phyloP scores from a whole-genome alignment of 768 basidiomycete genomes.

The Suillus brevipes region DNA sequence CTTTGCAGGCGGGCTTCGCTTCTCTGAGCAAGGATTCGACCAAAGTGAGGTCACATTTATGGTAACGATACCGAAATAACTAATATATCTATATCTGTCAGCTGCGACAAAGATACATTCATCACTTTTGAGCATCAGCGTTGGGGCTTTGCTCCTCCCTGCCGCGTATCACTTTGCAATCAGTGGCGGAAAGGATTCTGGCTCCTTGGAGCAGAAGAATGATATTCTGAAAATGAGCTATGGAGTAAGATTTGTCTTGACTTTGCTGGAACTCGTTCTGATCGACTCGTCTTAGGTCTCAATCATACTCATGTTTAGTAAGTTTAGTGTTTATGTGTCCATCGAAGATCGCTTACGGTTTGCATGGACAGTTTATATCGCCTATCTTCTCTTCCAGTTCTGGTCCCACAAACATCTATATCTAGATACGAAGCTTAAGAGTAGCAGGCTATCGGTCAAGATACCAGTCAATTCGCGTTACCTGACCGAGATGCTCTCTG shows the following conservation, averaged over 20 bases:
- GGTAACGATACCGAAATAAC: neutral
- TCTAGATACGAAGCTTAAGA: constrained; percentile 47
- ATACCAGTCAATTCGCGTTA: constrained; percentile 31
- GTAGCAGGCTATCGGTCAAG: constrained; percentile 37
- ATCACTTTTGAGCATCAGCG: constrained; percentile 74
- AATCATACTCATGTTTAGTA: constrained; percentile 53
- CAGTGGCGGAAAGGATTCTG: constrained; percentile 24
- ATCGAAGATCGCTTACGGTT: neutral
- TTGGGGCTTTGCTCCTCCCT: constrained; percentile 76
- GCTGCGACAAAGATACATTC: constrained; percentile 71
- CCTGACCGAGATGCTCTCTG: constrained; percentile 24
- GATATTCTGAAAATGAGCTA: constrained; percentile 52
- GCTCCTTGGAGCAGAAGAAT: constrained; percentile 34
- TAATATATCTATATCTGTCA: constrained; percentile 18
- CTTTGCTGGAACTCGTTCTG: constrained; percentile 6
- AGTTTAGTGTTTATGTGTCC: constrained; percentile 19
- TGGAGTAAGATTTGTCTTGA: constrained; percentile 38
- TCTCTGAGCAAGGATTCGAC: constrained; percentile 79
- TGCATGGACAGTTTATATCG: constrained; percentile 44
- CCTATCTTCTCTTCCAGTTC: constrained; percentile 55
- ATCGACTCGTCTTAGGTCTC: constrained; percentile 38
- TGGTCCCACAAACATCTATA: constrained; percentile 58
- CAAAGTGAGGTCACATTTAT: constrained; percentile 48
- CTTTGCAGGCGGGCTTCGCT: constrained; percentile 78
- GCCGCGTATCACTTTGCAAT: constrained; percentile 74